A percentile compares a stretch with the other conserved stretches of the same genome.
These are phyloP conservation scores for Alternaria dauci DNA, from an alignment of 2,329 filamentous ascomycete species.

Conservation along the genomic window DNA sequence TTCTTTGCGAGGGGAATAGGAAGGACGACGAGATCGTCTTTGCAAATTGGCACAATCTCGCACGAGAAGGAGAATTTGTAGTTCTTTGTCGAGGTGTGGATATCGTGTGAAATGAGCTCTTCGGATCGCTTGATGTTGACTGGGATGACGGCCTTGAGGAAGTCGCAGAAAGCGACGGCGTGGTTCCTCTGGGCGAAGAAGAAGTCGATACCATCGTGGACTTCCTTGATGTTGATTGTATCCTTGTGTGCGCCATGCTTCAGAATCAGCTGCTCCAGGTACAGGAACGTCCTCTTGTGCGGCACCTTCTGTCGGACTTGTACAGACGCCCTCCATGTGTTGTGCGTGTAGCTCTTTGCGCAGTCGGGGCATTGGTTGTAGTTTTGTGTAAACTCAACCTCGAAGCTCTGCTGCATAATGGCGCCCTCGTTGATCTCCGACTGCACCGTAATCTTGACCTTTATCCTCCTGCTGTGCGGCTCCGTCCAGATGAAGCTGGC, in stretches of 20 bases:
- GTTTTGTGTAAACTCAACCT: slow-evolving; percentile 90
- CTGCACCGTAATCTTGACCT: slow-evolving; percentile 95
- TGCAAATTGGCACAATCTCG: slow-evolving; percentile 92
- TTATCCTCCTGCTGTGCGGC: slow-evolving; percentile 89
- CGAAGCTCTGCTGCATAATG: slow-evolving; percentile 90
- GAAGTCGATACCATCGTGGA: slow-evolving; percentile 94
- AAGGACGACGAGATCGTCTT: slow-evolving; percentile 94
- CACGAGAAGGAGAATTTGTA: slow-evolving; percentile 95
- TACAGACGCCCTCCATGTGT: slow-evolving; percentile 91
- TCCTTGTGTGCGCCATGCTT: slow-evolving; percentile 85
- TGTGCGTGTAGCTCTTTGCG: slow-evolving; percentile 93
- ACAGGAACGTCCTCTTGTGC: slow-evolving; percentile 87
- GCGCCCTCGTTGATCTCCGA: slow-evolving; percentile 71
- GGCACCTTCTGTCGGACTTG: slow-evolving; percentile 97
- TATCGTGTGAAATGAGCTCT: slow-evolving; percentile 91
- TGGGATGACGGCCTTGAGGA: slow-evolving; percentile 82
- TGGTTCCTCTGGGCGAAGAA: slow-evolving; percentile 91
- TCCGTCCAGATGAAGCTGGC: slow-evolving; percentile 98
- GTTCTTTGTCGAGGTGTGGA: slow-evolving; percentile 86
- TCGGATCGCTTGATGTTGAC: slow-evolving; percentile 84
- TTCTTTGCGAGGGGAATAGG: slow-evolving; percentile 89
- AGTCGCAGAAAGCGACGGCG: slow-evolving; percentile 91
- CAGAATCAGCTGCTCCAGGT: slow-evolving; percentile 91
- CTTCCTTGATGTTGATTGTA: slow-evolving; percentile 98
- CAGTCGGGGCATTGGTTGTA: slow-evolving; percentile 90